phyloP scores from a whole-genome alignment of 192 early-diverging fungal species.

The Rhizophagus clarus region DNA sequence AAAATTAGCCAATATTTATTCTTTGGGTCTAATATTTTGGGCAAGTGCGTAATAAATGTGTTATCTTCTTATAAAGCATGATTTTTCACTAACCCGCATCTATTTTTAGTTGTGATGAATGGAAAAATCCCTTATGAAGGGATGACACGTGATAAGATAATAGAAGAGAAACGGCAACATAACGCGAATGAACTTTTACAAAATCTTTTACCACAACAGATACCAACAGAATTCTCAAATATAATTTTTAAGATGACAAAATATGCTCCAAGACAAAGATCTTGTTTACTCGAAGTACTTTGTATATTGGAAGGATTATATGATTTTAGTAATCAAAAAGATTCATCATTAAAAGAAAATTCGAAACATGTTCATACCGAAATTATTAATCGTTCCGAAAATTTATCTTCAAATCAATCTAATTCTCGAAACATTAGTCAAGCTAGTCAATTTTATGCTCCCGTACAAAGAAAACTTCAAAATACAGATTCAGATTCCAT shows the following conservation, averaged over 20 bases:
- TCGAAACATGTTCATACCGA: not conserved
- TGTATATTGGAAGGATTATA: not conserved
- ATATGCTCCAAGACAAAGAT: conserved; percentile 50
- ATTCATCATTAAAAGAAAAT: conserved; percentile 49
- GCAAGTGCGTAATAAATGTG: not conserved
- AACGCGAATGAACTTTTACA: not conserved
- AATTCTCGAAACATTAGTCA: not conserved
- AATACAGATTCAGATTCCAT: not conserved
- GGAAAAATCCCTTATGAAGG: conserved; percentile 20
- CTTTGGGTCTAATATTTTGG: conserved; percentile 25
- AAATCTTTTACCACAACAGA: not conserved
- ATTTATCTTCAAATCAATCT: not conserved
- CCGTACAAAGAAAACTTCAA: not conserved
- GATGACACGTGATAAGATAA: not conserved
- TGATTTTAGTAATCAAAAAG: not conserved
- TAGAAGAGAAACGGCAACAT: not conserved
- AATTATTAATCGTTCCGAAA: not conserved
- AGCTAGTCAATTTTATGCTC: not conserved
- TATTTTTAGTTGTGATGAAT: conserved; percentile 13
- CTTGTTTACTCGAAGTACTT: conserved; percentile 43
- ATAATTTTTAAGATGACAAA: conserved; percentile 13
- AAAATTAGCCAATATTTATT: conserved; percentile 14
- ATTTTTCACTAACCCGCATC: not conserved
- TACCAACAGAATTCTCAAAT: not conserved
- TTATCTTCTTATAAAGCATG: not conserved